Base-by-base conservation (phyloP, 1,284 basidiomycete genomes). In the Cryptococcus maquisensis region DNA sequence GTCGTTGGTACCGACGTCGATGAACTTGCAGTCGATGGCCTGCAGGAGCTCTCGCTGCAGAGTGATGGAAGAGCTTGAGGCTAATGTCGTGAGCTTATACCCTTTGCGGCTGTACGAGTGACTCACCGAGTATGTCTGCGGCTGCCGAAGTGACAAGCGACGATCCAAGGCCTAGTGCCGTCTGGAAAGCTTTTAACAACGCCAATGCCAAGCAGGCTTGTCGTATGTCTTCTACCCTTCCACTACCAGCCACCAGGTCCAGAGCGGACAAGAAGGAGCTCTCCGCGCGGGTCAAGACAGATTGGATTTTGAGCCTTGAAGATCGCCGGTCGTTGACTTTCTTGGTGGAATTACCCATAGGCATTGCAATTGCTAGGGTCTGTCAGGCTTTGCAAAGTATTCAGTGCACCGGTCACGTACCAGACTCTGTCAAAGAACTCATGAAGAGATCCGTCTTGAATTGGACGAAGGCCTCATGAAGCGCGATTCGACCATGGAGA, bases 361-460 rank as follows among this genome's bases (percentile, higher is more conserved):
- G 90, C 53, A 93, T 81, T 0, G 88, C 85, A 55, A 93, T 87
- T 7, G 87, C 90, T 92, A 59, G 12, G 37, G 8, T 32, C n/a
- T 38, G 13, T 39, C 23, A 52, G 18, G 12, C 15, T 24, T 12
- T 28, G 3, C 15, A 9, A 13, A 23, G 7, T 21, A n/a, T n/a
- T 18, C n/a, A 36, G 18, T 39, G 2, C 23, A 5, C 21, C 21
- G 28, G 32, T 16, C 35, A 56, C 66, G 53, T 39, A 67, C 90
- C 86, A 10, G 90, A 92, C 73, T 95, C 91, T 0, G 86, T 82
- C 18, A 94, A 76, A 2, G 90, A 92, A 66, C 85, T 90, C 60
- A 94, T 78, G 74, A 90, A 89, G 78, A 94, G 86, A 66, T 94
- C 90, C 0, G 84, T 81, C 47, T 83, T 83, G 78, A 92, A 90